Evolutionary conservation across 306 rosid genomes (phyloP), one percentile per base, ranked within the genome.

Genomic region (Gastrolobium bilobum): DNA sequence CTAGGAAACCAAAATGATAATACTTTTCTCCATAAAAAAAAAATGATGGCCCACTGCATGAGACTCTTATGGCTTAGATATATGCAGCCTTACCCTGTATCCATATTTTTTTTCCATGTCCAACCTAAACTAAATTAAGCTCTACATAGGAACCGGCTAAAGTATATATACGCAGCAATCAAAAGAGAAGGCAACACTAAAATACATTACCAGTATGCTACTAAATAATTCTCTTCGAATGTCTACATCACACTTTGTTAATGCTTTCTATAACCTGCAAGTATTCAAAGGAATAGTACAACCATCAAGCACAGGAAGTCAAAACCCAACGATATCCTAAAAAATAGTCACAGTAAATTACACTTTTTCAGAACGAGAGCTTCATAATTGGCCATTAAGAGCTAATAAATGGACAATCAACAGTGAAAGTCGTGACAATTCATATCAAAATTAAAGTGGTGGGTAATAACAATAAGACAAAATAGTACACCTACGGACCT

Each of bases 151-250:
- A 44, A 75, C 72, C 50, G 10, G 52, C 71, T 59, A 68, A 39
- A 75, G 53, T 29, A 13, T 13, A 54, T 13, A 30, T 10, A 74
- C 10, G 68, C 61, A 73, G 43, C 46, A 56, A 53, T 20, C 64
- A 5, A 61, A n/a, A 70, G 11, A 84, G 43, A 76, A 61, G 75
- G 37, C 48, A 74, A 46, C 15, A 8, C 6, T 10, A 8, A 64
- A 82, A 47, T 68, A 77, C 34, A 14, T 84, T 91, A 96, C 99
- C 99, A 96, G 87, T 77, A 96, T 96, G 82, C 98, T 93, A 72
- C 98, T 96, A 81, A 93, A 96, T 42, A 96, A 83, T 82, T 96
- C 99, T 80, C 98, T 91, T 54, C 98, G 94, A 82, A 96, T 96
- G 89, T 96, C 99, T 83, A 90, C 99, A 33, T 96, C 99, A 85